phyloP scores from a whole-genome alignment of 768 basidiomycete species.

The Suillus fuscotomentosus region DNA sequence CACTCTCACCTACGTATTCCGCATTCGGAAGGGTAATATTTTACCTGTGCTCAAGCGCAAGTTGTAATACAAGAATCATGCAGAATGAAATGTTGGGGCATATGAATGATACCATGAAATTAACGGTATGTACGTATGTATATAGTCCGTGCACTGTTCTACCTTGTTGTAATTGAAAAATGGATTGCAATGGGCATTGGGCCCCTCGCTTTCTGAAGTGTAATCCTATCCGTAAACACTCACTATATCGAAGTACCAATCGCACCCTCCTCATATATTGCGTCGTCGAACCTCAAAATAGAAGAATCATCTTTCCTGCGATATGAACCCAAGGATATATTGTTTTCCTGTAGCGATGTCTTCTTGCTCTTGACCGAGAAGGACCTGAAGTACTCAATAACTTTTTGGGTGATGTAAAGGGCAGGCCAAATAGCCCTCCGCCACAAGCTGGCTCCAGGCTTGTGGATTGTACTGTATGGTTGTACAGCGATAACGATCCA shows the following conservation, averaged over 20 bases:
- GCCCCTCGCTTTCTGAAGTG: background rate
- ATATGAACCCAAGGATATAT: background rate
- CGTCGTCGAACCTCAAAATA: too few species aligned
- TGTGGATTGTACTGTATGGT: slow-evolving; percentile 22
- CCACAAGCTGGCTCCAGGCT: background rate
- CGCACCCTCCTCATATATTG: background rate
- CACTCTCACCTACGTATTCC: slow-evolving; percentile 29
- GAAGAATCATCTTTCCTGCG: background rate
- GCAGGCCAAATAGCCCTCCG: slow-evolving; percentile 22
- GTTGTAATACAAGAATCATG: background rate
- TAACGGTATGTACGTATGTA: background rate
- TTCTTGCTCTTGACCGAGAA: background rate
- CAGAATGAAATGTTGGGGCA: background rate
- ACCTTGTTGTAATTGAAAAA: background rate
- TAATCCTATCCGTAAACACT: background rate
- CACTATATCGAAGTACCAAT: background rate
- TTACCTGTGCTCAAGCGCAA: background rate
- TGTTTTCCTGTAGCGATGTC: background rate
- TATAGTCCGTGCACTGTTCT: background rate
- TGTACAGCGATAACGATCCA: slow-evolving; percentile 57
- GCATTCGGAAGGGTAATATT: slow-evolving; percentile 21
- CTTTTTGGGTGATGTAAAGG: background rate
- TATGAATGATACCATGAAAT: background rate
- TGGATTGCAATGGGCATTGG: background rate
- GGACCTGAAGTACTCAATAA: background rate